A percentile compares a stretch with the other conserved stretches of the same genome.
These are phyloP conservation scores for Theobroma cacao DNA, from an alignment of 345 rosid genomes.

Conservation along the genomic window DNA sequence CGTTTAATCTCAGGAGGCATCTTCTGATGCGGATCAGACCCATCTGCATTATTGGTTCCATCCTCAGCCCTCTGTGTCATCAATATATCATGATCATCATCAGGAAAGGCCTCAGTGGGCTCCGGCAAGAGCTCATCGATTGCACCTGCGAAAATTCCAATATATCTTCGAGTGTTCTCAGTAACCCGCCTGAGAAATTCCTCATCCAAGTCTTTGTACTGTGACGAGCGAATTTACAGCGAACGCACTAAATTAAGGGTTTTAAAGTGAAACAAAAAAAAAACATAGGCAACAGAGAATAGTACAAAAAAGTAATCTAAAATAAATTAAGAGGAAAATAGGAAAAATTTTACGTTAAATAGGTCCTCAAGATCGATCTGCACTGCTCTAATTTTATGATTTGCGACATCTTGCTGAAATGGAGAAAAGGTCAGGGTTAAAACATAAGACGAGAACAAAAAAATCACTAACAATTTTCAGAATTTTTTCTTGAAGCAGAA, in stretches of 20 bases:
- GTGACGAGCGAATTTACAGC: background rate
- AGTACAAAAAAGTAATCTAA: background rate
- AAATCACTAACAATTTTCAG: background rate
- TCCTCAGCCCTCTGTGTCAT: constrained; percentile 93
- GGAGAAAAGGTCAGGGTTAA: constrained; percentile 2
- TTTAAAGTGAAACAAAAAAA: background rate
- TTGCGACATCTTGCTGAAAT: constrained; percentile 85
- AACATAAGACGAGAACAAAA: background rate
- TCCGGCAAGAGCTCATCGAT: constrained; percentile 84
- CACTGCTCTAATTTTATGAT: constrained; percentile 67
- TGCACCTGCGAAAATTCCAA: constrained; percentile 70
- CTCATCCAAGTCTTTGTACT: constrained; percentile 71
- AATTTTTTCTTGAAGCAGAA: background rate
- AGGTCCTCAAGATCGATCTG: constrained; percentile 83
- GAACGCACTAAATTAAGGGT: constrained; percentile 13
- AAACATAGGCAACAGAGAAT: too few relatives aligned
- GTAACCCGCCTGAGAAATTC: constrained; percentile 71
- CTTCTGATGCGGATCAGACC: constrained; percentile 65
- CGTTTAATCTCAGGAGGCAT: constrained; percentile 94
- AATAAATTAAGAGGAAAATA: background rate
- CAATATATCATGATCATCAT: constrained; percentile 82
- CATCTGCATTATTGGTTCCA: constrained; percentile 48
- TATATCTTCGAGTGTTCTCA: constrained; percentile 86
- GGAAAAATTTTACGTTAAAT: constrained; percentile 47
- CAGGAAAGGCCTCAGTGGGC: constrained; percentile 82